Conservation (phyloP, 2,329 filamentous ascomycete genomes). For the Emmonsia crescens region DNA sequence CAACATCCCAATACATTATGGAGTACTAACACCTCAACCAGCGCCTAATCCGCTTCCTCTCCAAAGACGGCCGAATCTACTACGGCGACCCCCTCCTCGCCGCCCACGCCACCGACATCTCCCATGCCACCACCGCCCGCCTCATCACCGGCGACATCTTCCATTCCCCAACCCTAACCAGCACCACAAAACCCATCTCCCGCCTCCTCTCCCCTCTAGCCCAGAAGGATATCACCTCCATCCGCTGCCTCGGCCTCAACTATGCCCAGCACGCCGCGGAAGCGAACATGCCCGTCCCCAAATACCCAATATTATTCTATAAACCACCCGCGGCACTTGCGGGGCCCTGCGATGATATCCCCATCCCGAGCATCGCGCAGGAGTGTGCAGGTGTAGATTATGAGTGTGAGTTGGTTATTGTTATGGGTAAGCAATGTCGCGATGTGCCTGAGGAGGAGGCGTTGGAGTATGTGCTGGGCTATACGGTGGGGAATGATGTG, state of each 20-base stretch:
- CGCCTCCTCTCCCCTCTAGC: constrained; percentile 54
- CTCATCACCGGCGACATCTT: constrained; percentile 58
- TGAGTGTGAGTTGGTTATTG: constrained; percentile 65
- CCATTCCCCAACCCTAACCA: constrained; percentile 52
- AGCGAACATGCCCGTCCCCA: constrained; percentile 56
- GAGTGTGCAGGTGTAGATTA: constrained; percentile 60
- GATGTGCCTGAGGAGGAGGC: constrained; percentile 56
- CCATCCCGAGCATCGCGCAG: constrained; percentile 55
- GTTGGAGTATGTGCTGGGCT: constrained; percentile 63
- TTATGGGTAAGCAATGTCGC: constrained; percentile 57
- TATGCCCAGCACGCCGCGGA: constrained; percentile 63
- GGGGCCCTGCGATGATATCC: constrained; percentile 56
- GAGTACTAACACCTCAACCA: constrained; percentile 24
- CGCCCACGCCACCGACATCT: constrained; percentile 47
- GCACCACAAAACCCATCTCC: constrained; percentile 44
- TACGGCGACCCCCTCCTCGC: constrained; percentile 67
- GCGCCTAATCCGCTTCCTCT: constrained; percentile 64
- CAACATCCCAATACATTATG: too few relatives aligned
- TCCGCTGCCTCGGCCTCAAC: constrained; percentile 61
- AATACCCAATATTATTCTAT: constrained; percentile 63
- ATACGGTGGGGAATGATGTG: constrained; percentile 68
- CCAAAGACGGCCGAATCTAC: constrained; percentile 57
- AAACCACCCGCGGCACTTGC: constrained; percentile 57
- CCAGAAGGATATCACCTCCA: constrained; percentile 51
- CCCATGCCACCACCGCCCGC: constrained; percentile 49